Base-by-base conservation (phyloP, 129 eudicot species). In the Artemisia annua region DNA sequence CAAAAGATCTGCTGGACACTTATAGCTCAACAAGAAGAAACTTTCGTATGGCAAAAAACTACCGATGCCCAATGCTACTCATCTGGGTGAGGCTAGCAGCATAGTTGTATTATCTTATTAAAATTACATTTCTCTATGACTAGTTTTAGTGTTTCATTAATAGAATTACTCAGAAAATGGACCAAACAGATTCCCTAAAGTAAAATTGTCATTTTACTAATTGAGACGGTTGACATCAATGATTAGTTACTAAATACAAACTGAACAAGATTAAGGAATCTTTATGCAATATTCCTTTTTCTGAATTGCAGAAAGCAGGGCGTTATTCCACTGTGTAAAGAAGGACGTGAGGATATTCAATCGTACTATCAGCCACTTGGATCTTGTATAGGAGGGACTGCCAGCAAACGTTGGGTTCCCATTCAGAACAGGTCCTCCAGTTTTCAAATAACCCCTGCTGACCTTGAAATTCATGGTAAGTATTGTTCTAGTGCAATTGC, bases 11-110 rank as follows among this genome's bases (percentile, higher is more conserved):
- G 98, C 48, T 94, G 98, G 98, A 86, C 74, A 16, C 67, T 88
- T 64, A 65, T 86, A 81, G 91, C 90, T 20, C 96, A 94, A 81
- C 96, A 94, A 83, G 98, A 94, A 79, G 97, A 90, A 55, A 94
- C 98, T 61, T 86, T 83, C 48, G 67, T 94, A 85, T 94, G 98
- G 98, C 98, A 94, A 79, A 94, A 94, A 87, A 84, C 98, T 16
- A 69, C 65, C 39, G 97, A 94, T 80, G 76, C 91, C 48, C 80
- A 83, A 66, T 94, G 98, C 86, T 85, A 87, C 79, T 78, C 83
- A 73, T 80, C 95, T 46, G 84, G 97, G 98, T 90, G 77, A 85
- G 95, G 71, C 78, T 73, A 57, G 17, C 55, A 13, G 73, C 20
- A 75, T 54, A 66, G 44, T 66, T 35, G 8, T 39, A 10, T 54